Conservation (phyloP, 164 flowering plant genomes). For the Magnolia changhungtana region DNA sequence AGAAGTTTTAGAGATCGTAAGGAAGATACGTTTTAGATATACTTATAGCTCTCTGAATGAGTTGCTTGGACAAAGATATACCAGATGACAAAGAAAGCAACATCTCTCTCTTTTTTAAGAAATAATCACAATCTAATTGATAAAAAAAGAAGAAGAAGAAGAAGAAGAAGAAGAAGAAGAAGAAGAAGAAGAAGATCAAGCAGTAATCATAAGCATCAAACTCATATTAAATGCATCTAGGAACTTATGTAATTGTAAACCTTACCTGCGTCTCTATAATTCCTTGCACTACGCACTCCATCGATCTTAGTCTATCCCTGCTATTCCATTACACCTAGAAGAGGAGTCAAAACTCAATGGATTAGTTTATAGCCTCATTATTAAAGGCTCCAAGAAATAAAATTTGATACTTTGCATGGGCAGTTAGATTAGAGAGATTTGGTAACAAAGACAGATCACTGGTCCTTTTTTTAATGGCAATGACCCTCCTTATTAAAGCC, state of each 20-base stretch:
- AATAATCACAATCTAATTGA: too few relatives aligned
- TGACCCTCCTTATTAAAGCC: too few relatives aligned
- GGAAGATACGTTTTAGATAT: background rate
- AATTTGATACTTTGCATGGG: background rate
- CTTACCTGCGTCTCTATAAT: constrained; percentile 28
- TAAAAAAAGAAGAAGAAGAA: too few relatives aligned
- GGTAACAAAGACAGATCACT: background rate
- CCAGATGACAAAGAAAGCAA: background rate
- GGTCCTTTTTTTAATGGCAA: too few relatives aligned
- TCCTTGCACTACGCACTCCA: constrained; percentile 25
- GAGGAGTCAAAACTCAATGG: background rate
- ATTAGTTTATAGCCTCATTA: background rate
- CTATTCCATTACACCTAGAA: background rate
- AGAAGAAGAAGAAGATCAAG: too few relatives aligned
- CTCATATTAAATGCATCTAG: background rate
- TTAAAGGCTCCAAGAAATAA: background rate
- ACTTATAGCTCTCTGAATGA: background rate
- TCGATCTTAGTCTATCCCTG: constrained; percentile 1
- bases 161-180: too few relatives aligned
- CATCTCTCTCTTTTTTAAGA: too few relatives aligned
- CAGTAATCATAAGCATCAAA: too few relatives aligned
- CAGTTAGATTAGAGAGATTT: background rate
- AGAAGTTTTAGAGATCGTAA: background rate
- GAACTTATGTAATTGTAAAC: background rate
- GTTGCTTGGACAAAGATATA: background rate